Base-by-base conservation (phyloP, 2,329 filamentous ascomycete genomes). In the Arthroderma sp. region DNA sequence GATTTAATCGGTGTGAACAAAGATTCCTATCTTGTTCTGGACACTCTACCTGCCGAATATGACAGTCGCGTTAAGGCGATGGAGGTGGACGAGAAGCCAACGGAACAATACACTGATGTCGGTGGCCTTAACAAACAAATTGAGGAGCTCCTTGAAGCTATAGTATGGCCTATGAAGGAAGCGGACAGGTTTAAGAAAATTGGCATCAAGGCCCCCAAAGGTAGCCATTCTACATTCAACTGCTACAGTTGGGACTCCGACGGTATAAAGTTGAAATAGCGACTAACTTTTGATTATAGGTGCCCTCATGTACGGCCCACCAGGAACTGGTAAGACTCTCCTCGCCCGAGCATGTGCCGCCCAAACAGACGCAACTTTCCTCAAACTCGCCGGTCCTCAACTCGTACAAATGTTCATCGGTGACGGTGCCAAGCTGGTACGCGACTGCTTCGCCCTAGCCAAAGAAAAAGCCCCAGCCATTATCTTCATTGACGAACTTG, bases 161-260 rank as follows among this genome's bases (percentile, higher is more conserved):
- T 98, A 54, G 93, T 98, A 31, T 97, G 91, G 91, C 93, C 93
- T 1, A 98, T 98, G 93, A 97, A 97, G 81, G 91, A 98, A 76
- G 91, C 93, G 1, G 94, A 98, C 66, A 83, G 91, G 19, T 98
- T 98, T 79, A 97, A 96, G 81, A 97, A 96, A 81, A 96, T 98
- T 68, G 93, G 93, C 65, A 98, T 98, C 79, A 98, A 98, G 78
- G 91, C 93, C 41, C 93, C 93, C 13, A 98, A 98, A 77, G 93
- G 93, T 96, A 82, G 75, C 66, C 57, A 13, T 37, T 21, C 43
- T 54, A 33, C 35, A 63, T n/a, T 60, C n/a, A 49, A 25, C 58
- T 56, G 28, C 7, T 31, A 31, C 7, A 60, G 62, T 19, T 25
- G 8, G 7, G 15, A 31, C 25, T 65, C 56, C 66, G 15, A n/a